Base-by-base conservation (phyloP, 495 filamentous ascomycete genomes). In the Alectoria sarmentosa region DNA sequence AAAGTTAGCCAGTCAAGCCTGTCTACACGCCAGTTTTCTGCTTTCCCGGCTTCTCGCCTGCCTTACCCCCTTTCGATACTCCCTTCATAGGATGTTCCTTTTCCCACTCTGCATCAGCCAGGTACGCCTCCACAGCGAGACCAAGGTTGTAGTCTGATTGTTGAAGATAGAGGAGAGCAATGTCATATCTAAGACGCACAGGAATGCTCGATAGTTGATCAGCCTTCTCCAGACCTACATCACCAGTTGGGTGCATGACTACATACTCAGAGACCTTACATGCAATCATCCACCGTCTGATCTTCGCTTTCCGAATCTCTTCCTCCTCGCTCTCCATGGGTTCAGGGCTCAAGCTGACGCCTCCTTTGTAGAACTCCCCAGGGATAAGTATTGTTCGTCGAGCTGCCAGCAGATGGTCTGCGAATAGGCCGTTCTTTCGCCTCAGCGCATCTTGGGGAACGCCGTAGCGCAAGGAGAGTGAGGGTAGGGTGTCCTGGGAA, bases 71-170 rank as follows among this genome's bases (percentile, higher is more conserved):
- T 67, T 76, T 77, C 69, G 64, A 71, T 37, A 61, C 69, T 14
- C 73, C 75, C 57, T 76, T 71, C 58, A 88, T 74, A 0, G 88
- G 88, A 70, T 92, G 81, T 41, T 82, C 82, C 62, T 76, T 80
- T 71, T 89, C 89, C 90, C 90, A 92, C 52, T 72, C 74, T 70
- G 89, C 88, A 67, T 92, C 89, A 1, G 78, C 85, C 65, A 79
- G 76, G 70, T 81, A 91, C 8, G 79, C 76, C 38, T 81, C 76
- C 0, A 85, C 79, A 3, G 90, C 89, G 19, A 69, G 68, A 21
- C 83, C 81, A 23, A 90, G 75, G 55, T 90, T 79, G 73, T 88
- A 90, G 21, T 82, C 79, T 21, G 79, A 77, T 69, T 86, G 84
- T 62, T 87, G 76, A 36, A 92, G 73, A 69, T 92, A 93, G 36